phyloP scores from a whole-genome alignment of 208 protist species.

The Novymonas esmeraldas region DNA sequence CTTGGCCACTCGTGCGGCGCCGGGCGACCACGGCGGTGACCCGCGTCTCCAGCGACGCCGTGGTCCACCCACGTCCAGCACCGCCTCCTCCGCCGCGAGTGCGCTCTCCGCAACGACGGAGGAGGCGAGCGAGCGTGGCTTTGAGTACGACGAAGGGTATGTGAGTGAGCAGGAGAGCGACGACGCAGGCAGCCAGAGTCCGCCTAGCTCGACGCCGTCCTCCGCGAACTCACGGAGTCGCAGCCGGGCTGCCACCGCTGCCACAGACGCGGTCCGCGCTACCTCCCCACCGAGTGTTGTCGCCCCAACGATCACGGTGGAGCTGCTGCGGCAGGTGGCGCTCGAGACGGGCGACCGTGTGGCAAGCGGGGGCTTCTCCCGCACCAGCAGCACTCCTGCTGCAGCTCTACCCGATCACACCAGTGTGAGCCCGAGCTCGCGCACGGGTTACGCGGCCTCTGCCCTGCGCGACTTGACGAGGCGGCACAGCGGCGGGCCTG shows the following conservation, averaged over 20 bases:
- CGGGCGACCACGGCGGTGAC: neutral
- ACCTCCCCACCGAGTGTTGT: neutral
- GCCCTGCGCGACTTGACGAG: constrained; percentile 15
- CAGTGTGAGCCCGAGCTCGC: constrained; percentile 12
- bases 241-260: neutral
- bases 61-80: neutral
- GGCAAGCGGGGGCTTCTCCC: neutral
- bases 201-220: neutral
- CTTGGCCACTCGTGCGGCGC: neutral
- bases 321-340: constrained; percentile 28
- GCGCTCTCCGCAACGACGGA: constrained; percentile 17
- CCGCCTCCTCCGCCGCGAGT: neutral
- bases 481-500: neutral
- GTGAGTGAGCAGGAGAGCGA: constrained; percentile 7
- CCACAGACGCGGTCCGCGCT: neutral
- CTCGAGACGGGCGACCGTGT: constrained; percentile 1
- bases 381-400: neutral
- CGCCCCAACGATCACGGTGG: constrained; percentile 17
- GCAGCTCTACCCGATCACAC: constrained; percentile 1
- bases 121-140: constrained; percentile 18
- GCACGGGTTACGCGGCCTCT: neutral
- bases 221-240: neutral
- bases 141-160: constrained; percentile 32
- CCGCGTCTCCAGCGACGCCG: no score
- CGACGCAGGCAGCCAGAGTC: neutral